Base-by-base conservation (phyloP, 1,139 yeast species). In the Blastobotrys capitulatus region DNA sequence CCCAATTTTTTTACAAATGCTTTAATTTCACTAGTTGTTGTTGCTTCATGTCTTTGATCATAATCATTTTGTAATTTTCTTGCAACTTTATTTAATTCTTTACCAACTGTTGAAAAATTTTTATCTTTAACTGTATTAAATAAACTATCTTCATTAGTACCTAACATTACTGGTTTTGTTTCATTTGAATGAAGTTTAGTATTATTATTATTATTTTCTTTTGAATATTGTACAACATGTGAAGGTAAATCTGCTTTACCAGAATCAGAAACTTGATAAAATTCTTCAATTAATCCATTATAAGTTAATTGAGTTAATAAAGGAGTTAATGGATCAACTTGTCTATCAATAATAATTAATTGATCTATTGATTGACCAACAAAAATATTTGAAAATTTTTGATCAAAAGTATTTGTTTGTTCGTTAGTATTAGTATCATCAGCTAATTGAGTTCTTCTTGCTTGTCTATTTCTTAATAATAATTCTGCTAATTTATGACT, bases 21-120 rank as follows among this genome's bases (percentile, higher is more conserved):
- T 58, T 81, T 82, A 62, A 92, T 82, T 59, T 86, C 84, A 9
- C 79, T 71, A 7, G 89, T 75, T 19, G 82, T 76, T 50, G 77
- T 73, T 2, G 82, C 80, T 32, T 75, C 73, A 51, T 82, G 82
- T 45, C 83, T 74, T 32, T 76, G 70, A 52, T 82, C 87, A 60
- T 82, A 86, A 59, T 83, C 83, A 7, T 73, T 70, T 64, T 89
- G 95, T 41, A 90, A 71, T 44, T 75, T 71, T 54, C 80, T 80
- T 0, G 97, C 97, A 52, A 82, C 72, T 38, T 72, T 68, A 64
- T 88, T 89, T 42, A 92, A 73, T 34, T 76, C 75, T 16, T 80
- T 76, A 1, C 97, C 97, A 36, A 90, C 83, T 18, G 82, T 76
- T 1, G 95, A 85, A 66, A 92, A 90, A 60, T 89, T 89, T 51